These are phyloP conservation scores for Westerdykella ornata DNA, from an alignment of 2,329 filamentous ascomycete species.

Conservation along the genomic window DNA sequence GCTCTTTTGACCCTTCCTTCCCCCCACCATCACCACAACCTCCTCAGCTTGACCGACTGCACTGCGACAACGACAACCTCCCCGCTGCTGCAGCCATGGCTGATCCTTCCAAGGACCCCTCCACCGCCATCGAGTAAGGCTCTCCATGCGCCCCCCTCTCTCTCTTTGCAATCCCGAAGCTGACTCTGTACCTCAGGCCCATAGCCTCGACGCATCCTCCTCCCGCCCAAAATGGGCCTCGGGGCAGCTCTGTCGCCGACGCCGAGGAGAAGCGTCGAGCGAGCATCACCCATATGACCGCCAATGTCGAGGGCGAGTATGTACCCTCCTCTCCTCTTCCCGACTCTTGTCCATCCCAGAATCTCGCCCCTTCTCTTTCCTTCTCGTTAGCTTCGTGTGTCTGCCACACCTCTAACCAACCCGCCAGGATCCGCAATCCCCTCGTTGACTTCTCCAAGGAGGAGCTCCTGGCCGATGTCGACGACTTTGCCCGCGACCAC, in stretches of 20 bases:
- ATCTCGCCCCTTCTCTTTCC: not conserved
- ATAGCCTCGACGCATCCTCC: too few species aligned
- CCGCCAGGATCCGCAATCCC: slow-evolving; percentile 49
- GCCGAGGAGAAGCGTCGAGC: slow-evolving; percentile 20
- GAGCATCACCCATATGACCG: slow-evolving; percentile 20
- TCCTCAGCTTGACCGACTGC: too few species aligned
- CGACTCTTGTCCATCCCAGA: not conserved
- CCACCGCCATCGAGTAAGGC: too few species aligned
- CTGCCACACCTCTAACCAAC: slow-evolving; percentile 4
- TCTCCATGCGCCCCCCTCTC: too few species aligned
- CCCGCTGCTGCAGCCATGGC: too few species aligned
- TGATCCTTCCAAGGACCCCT: too few species aligned
- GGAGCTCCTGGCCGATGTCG: slow-evolving; percentile 51
- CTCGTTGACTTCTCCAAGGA: slow-evolving; percentile 50
- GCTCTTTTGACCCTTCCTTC: too few species aligned
- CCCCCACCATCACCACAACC: too few species aligned
- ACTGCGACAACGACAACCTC: too few species aligned
- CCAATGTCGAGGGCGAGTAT: slow-evolving; percentile 30
- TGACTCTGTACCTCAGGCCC: too few species aligned
- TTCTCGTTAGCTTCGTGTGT: not conserved
- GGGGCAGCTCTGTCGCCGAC: slow-evolving; percentile 18
- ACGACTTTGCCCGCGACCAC: slow-evolving; percentile 55
- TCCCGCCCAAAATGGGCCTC: slow-evolving; percentile 4
- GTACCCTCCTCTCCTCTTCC: slow-evolving; percentile 6
- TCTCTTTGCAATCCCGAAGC: too few species aligned